These are phyloP conservation scores for Calycina herbarum DNA, from an alignment of 2,329 filamentous ascomycete genomes.

Conservation along the genomic window DNA sequence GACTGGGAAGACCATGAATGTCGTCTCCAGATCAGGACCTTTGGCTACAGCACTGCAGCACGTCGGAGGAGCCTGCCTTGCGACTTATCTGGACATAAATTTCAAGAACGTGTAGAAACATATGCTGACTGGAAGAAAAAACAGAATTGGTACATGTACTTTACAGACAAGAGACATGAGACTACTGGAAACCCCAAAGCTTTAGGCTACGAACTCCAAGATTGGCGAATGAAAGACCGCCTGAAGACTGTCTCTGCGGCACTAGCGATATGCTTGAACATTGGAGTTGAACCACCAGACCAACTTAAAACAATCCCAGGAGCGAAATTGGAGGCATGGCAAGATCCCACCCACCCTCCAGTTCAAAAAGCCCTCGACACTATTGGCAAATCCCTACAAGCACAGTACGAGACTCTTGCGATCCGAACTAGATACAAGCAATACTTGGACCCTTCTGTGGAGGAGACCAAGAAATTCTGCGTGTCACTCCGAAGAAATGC, in stretches of 20 bases:
- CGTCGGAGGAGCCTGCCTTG: not conserved
- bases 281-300: conserved; percentile 95
- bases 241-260: conserved; percentile 96
- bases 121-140: conserved; percentile 25
- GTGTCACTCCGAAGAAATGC: conserved; percentile 86
- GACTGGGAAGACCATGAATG: not conserved
- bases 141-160: conserved; percentile 99
- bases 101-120: not conserved
- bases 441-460: conserved; percentile 91
- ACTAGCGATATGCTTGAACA: conserved; percentile 91
- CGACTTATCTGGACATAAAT: not conserved
- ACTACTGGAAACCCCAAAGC: conserved; percentile 84
- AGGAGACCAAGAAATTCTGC: conserved; percentile 96
- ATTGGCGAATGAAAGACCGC: conserved; percentile 96
- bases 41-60: not conserved
- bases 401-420: conserved; percentile 93
- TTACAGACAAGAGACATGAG: conserved; percentile 96
- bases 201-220: conserved; percentile 67
- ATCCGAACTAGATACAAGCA: conserved; percentile 97
- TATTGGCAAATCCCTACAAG: conserved; percentile 93
- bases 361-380: conserved; percentile 86
- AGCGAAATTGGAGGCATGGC: conserved; percentile 94
- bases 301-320: conserved; percentile 94
- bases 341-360: conserved; percentile 80
- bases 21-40: not conserved